These are phyloP conservation scores for Fusarium succisae DNA, from an alignment of 2,329 filamentous ascomycete genomes.

Conservation along the genomic window DNA sequence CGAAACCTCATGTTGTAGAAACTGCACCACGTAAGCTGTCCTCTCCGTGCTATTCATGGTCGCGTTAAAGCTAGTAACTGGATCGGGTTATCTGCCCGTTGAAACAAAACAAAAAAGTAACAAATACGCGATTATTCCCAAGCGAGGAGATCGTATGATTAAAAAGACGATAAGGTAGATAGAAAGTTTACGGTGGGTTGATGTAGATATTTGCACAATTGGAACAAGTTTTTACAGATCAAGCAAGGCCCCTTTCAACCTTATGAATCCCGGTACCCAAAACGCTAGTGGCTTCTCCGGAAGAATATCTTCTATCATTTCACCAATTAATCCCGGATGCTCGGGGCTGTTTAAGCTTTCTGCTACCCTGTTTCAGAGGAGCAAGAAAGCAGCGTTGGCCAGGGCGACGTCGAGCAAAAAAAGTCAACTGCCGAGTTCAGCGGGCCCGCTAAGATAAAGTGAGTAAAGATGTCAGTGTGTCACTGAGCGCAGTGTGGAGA, in stretches of 20 bases:
- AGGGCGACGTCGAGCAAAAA: background rate
- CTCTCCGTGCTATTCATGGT: background rate
- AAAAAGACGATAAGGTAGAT: background rate
- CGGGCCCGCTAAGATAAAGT: background rate
- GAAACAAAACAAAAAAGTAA: background rate
- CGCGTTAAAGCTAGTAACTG: background rate
- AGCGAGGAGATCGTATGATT: background rate
- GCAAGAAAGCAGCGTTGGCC: background rate
- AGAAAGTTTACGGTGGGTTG: background rate
- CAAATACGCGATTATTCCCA: background rate
- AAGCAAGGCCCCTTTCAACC: too few relatives aligned
- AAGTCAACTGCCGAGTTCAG: conserved; percentile 7
- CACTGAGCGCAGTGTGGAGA: background rate
- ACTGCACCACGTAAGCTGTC: background rate
- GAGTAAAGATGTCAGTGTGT: background rate
- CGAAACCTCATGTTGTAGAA: background rate
- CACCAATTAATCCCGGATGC: background rate
- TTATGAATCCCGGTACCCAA: background rate
- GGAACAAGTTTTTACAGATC: too few relatives aligned
- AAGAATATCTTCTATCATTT: background rate
- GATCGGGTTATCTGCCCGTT: background rate
- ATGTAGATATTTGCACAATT: background rate
- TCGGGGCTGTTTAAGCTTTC: background rate
- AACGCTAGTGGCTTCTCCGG: background rate
- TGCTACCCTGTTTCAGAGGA: background rate